phyloP scores from a whole-genome alignment of 2,329 filamentous ascomycete genomes.

The Trichoderma sp. region DNA sequence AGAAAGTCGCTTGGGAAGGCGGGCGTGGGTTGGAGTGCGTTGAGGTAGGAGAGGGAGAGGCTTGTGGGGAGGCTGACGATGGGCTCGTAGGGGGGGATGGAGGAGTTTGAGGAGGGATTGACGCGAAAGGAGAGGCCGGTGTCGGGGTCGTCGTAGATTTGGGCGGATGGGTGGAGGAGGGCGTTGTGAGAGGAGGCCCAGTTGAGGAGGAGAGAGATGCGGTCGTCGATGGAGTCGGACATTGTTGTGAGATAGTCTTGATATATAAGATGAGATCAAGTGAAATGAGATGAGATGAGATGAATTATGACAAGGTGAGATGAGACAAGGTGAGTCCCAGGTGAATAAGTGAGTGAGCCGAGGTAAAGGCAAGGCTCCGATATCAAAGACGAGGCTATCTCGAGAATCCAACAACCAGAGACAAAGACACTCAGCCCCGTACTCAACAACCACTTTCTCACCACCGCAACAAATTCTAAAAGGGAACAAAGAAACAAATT shows the following conservation, averaged over 20 bases:
- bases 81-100: conserved; percentile 37
- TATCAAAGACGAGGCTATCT: neutral
- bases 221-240: conserved; percentile 17
- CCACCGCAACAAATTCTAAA: neutral
- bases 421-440: neutral
- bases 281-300: neutral
- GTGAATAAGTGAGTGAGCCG: neutral
- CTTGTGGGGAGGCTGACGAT: conserved; percentile 53
- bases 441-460: neutral
- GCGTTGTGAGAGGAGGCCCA: conserved; percentile 51
- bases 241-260: neutral
- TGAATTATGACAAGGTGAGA: neutral
- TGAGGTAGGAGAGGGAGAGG: conserved; percentile 57
- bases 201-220: conserved; percentile 37
- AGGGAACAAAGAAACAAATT: neutral
- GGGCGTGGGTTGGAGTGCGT: conserved; percentile 39
- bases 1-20: conserved; percentile 52
- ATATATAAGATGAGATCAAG: neutral
- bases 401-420: neutral
- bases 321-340: neutral
- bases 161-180: conserved; percentile 48
- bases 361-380: neutral
- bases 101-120: conserved; percentile 30
- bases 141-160: conserved; percentile 49
- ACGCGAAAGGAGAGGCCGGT: conserved; percentile 57